Evolutionary conservation across 805 yeast genomes (phyloP).

Genomic region (Candida chauliodis): DNA sequence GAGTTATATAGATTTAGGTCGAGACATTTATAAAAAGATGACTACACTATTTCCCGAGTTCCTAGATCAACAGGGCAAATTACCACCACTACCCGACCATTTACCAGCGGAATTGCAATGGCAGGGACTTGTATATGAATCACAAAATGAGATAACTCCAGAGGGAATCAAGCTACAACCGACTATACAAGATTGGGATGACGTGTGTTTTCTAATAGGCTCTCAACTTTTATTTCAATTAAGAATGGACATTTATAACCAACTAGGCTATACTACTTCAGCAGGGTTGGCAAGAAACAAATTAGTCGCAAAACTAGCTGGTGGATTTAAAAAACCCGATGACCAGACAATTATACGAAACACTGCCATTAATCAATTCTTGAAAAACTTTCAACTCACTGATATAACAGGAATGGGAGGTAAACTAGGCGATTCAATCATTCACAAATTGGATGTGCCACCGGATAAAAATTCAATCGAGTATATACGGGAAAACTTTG

Average conservation of each 20-base stretch:
- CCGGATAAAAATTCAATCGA: slow-evolving; percentile 41
- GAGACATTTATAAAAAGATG: slow-evolving; percentile 47
- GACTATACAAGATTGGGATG: slow-evolving; percentile 63
- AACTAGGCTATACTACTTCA: slow-evolving; percentile 79
- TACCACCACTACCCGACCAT: slow-evolving; percentile 45
- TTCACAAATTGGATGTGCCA: slow-evolving; percentile 50
- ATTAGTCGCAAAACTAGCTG: slow-evolving; percentile 80
- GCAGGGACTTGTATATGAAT: slow-evolving; percentile 24
- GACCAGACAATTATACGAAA: slow-evolving; percentile 73
- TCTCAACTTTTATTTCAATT: slow-evolving; percentile 55
- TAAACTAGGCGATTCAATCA: slow-evolving; percentile 64
- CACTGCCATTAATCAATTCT: slow-evolving; percentile 45
- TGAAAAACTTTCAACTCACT: slow-evolving; percentile 57
- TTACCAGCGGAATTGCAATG: slow-evolving; percentile 32
- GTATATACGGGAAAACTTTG: slow-evolving; percentile 48
- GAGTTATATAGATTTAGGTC: slow-evolving; percentile 80
- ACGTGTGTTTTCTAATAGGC: slow-evolving; percentile 63
- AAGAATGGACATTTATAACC: slow-evolving; percentile 48
- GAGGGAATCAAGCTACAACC: slow-evolving; percentile 4
- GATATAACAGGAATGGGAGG: slow-evolving; percentile 95
- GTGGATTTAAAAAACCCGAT: slow-evolving; percentile 81
- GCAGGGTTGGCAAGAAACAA: slow-evolving; percentile 82
- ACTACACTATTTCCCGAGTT: slow-evolving; percentile 43
- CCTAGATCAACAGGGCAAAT: slow-evolving; percentile 8
- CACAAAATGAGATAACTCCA: slow-evolving; percentile 12